Percentiles rank a stretch among this genome's conserved stretches.
Evolutionary conservation across 2,329 filamentous ascomycete genomes (phyloP).

Genomic region (Incumbomyces delicatus): DNA sequence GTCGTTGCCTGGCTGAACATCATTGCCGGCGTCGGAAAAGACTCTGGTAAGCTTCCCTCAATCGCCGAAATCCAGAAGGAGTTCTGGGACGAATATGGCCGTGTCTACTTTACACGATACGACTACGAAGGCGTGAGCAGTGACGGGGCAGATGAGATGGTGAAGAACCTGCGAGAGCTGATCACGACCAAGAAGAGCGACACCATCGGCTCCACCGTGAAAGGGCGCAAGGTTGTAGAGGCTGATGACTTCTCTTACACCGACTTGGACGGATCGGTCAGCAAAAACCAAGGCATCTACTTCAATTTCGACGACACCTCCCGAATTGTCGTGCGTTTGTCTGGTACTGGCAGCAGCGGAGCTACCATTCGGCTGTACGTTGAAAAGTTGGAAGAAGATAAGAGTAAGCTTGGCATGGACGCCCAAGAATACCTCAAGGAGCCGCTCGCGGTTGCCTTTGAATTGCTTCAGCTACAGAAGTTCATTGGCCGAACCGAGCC

Average conservation of each 20-base stretch:
- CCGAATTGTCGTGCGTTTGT: conserved; percentile 88
- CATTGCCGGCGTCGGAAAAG: conserved; percentile 83
- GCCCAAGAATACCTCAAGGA: conserved; percentile 91
- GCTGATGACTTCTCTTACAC: conserved; percentile 98
- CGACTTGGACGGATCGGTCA: conserved; percentile 92
- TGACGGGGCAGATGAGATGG: conserved; percentile 82
- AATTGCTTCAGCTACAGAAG: conserved; percentile 86
- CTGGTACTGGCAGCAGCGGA: conserved; percentile 87
- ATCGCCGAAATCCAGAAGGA: conserved; percentile 94
- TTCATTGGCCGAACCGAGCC: conserved; percentile 86
- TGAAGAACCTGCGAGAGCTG: conserved; percentile 67
- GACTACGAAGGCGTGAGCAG: conserved; percentile 95
- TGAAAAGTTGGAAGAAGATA: conserved; percentile 84
- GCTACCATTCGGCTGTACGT: conserved; percentile 96
- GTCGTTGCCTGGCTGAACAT: conserved; percentile 98
- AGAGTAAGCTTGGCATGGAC: conserved; percentile 65
- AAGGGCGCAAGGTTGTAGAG: conserved; percentile 73
- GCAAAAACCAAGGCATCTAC: conserved; percentile 91
- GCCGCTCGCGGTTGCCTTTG: conserved; percentile 75
- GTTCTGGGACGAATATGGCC: conserved; percentile 93
- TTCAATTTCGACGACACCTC: conserved; percentile 90
- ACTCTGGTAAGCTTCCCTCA: conserved; percentile 57
- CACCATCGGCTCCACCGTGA: conserved; percentile 75
- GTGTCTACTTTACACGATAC: conserved; percentile 98
- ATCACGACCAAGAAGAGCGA: conserved; percentile 58